These are phyloP conservation scores for Blastobotrys attinorum DNA, from an alignment of 805 yeast genomes.

Conservation along the genomic window DNA sequence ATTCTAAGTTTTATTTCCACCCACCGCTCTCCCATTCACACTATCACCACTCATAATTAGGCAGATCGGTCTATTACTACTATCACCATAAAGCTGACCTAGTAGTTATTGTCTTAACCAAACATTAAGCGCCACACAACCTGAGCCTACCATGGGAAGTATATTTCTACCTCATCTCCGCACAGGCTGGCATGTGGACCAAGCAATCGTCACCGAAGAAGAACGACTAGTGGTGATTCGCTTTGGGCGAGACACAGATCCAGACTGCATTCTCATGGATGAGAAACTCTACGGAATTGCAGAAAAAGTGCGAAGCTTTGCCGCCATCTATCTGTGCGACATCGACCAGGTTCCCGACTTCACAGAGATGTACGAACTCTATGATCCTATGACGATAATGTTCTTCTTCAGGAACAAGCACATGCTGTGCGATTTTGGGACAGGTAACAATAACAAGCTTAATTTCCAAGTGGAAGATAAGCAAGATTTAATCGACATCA, in stretches of 20 bases:
- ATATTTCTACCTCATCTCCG: slow-evolving; percentile 72
- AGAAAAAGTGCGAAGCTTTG: slow-evolving; percentile 80
- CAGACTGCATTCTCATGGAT: slow-evolving; percentile 85
- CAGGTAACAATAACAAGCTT: slow-evolving; percentile 93
- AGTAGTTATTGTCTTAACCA: not conserved
- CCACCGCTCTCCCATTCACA: no score
- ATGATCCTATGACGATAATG: slow-evolving; percentile 89
- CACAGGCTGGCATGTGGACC: slow-evolving; percentile 97
- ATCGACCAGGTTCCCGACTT: slow-evolving; percentile 86
- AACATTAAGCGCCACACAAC: not conserved
- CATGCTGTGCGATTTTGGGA: slow-evolving; percentile 98
- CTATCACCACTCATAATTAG: no score
- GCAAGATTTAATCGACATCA: slow-evolving; percentile 84
- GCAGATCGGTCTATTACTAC: no score
- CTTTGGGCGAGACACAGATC: slow-evolving; percentile 72
- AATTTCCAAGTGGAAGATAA: slow-evolving; percentile 70
- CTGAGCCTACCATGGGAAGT: slow-evolving; percentile 55
- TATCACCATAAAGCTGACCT: no score
- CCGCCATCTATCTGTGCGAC: slow-evolving; percentile 81
- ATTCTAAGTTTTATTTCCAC: no score
- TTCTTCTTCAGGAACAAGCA: slow-evolving; percentile 86
- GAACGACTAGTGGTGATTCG: slow-evolving; percentile 81
- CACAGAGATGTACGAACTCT: slow-evolving; percentile 80
- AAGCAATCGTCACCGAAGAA: slow-evolving; percentile 83
- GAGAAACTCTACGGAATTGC: slow-evolving; percentile 72